Conservation (phyloP, 192 early-diverging fungal species). For the Coemansia sp. region DNA sequence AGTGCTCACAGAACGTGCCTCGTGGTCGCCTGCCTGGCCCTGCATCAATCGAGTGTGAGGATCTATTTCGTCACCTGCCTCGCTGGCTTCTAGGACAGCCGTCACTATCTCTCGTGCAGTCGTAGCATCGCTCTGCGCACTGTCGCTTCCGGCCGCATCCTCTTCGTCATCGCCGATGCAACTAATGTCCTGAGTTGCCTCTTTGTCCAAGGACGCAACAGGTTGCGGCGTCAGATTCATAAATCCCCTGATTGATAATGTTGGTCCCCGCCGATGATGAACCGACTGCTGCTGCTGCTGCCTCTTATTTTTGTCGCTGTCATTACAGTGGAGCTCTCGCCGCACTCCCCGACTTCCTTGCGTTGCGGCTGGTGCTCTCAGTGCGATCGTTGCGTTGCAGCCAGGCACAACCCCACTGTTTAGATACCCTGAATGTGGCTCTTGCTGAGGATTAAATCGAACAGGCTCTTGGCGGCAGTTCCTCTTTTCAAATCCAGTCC, state of each 20-base stretch:
- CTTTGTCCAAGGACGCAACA: neutral
- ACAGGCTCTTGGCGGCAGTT: slow-evolving; percentile 19
- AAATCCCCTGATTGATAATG: slow-evolving; percentile 24
- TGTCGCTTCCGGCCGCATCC: neutral
- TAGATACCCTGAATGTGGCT: neutral
- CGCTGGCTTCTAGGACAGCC: neutral
- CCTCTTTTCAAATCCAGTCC: neutral
- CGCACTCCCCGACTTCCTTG: neutral
- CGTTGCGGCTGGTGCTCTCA: slow-evolving; percentile 13
- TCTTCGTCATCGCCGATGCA: slow-evolving; percentile 1
- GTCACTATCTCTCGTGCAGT: neutral
- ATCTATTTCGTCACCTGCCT: neutral
- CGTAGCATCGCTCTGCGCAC: slow-evolving; percentile 7
- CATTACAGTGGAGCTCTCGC: neutral
- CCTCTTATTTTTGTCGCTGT: neutral
- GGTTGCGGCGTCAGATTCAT: slow-evolving; percentile 9
- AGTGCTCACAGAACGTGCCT: neutral
- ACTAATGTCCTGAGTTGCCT: neutral
- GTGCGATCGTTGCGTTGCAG: slow-evolving; percentile 22
- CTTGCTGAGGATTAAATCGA: slow-evolving; percentile 26
- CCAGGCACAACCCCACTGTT: neutral
- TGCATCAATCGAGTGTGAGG: neutral
- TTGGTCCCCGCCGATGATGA: slow-evolving; percentile 10
- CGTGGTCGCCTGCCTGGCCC: slow-evolving; percentile 6
- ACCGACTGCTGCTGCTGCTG: neutral